Evolutionary conservation across 768 basidiomycete genomes (phyloP), one percentile per base, ranked within the genome.

Genomic region (Rhizopogon roseolus): DNA sequence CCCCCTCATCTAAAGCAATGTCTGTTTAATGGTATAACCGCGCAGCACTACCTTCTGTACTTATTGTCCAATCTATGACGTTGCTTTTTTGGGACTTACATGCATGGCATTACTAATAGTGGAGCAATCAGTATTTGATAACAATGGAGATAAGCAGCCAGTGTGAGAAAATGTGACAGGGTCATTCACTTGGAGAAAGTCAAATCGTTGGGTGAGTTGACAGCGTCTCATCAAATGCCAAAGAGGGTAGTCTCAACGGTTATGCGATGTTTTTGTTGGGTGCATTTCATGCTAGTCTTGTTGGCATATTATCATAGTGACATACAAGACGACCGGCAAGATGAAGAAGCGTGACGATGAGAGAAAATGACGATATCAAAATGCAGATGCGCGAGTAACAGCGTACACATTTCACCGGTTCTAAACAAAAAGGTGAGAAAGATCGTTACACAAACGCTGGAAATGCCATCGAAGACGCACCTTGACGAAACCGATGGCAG

Each of bases 401-500:
- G 19, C 3, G 22, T 11, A 34, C 50, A 41, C n/a, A 39, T 58
- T 66, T 78, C 67, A 78, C 70, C 77, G 77, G 67, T 76, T 78
- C 77, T 78, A 38, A 10, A 48, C 19, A 11, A 25, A 46, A 53
- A 38, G 29, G 19, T 34, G 53, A 55, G 48, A 43, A 36, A 16
- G 32, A 11, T 36, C 27, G n/a, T 10, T 29, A 19, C 42, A 11
- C 22, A 29, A 40, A 4, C 13, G n/a, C 5, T 34, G 25, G 2
- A 16, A 52, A 27, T 2, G 13, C n/a, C n/a, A 17, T 28, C 2
- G 52, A 10, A 32, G 9, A 60, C 79, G 60, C 61, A 95, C 94
- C 90, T 97, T 97, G 69, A 81, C 77, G 80, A 97, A 97, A 56
- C 94, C 94, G 64, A 97, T 97, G 56, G 89, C 87, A 62, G 86